Evolutionary conservation across 441 rosid species (phyloP), one percentile per base, ranked within the genome.

Genomic region (Eugenia klotzschiana): DNA sequence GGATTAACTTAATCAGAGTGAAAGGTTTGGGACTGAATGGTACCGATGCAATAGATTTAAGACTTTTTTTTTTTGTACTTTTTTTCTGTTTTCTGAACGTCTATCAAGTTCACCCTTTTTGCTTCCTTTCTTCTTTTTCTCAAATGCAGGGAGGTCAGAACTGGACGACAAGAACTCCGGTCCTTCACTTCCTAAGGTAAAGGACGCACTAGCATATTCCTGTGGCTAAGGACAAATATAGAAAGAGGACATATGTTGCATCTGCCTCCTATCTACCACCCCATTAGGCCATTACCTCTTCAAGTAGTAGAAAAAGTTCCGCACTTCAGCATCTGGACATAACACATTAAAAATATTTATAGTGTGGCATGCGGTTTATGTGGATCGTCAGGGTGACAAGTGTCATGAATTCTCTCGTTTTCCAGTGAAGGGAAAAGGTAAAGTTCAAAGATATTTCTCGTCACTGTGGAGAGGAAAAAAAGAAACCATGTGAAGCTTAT

Each of bases 301-400:
- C 2, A 22, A 22, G 25, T 33, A 20, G 2, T 33, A 18, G 25
- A 33, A 69, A 69, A 69, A 20, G 49, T 37, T 69, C 11, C 14
- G 8, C 40, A 69, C 25, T 20, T 23, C 5, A 20, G 20, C 11
- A 1, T 10, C 3, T 0, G 25, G n/a, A 33, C 8, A 64, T 64
- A 10, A 20, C 7, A 37, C 37, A 20, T 69, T 0, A 22, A 16
- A 16, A 20, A 69, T 20, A 20, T 69, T 9, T 3, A 33, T 50
- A 33, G 25, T 2, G 4, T 5, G 0, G 4, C 6, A 13, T 64
- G 8, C 2, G 25, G 4, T 0, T 69, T 0, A 37, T 0, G 6
- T 6, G 7, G 4, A 37, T 37, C 0, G 1, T 69, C 14, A 64
- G 4, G 7, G 3, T 69, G 49, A 20, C 25, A 37, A 69, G 77